Evolutionary conservation across 257 asterid species (phyloP).

Genomic region (Scutellaria barbata): DNA sequence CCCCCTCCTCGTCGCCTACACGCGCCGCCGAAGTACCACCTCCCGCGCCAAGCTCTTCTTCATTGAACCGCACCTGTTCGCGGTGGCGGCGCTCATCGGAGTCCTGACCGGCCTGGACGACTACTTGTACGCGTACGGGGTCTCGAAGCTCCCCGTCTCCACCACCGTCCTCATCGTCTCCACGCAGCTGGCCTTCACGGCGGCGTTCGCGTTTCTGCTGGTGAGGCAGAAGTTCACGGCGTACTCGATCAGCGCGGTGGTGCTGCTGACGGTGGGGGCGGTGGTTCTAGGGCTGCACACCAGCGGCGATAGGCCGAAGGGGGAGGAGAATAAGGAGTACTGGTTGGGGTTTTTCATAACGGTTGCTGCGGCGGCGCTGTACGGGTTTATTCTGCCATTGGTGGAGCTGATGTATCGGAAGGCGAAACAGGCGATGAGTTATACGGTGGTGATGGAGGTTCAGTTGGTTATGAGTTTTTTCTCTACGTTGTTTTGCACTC

Average conservation of each 20-base stretch:
- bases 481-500: conserved; percentile 43
- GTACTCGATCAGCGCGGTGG: conserved; percentile 48
- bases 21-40: conserved; percentile 38
- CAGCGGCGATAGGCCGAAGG: conserved; percentile 50
- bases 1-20: conserved; percentile 39
- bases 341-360: conserved; percentile 48
- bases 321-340: conserved; percentile 44
- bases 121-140: conserved; percentile 47
- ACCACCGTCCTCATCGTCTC: conserved; percentile 47
- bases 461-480: conserved; percentile 46
- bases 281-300: conserved; percentile 49
- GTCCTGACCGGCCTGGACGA: conserved; percentile 39
- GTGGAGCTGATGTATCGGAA: conserved; percentile 45
- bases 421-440: conserved; percentile 37
- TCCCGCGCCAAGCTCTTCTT: background rate
- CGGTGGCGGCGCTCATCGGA: conserved; percentile 39
- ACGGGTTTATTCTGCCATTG: conserved; percentile 46
- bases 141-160: conserved; percentile 48
- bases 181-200: conserved; percentile 54
- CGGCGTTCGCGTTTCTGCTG: conserved; percentile 42
- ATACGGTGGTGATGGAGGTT: conserved; percentile 37
- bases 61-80: conserved; percentile 34
- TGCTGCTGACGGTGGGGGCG: conserved; percentile 49
- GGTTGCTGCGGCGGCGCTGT: conserved; percentile 51
- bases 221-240: conserved; percentile 53